These are phyloP conservation scores for Apiotrichum mycotoxinovorans DNA, from an alignment of 1,284 basidiomycete species.

Conservation along the genomic window DNA sequence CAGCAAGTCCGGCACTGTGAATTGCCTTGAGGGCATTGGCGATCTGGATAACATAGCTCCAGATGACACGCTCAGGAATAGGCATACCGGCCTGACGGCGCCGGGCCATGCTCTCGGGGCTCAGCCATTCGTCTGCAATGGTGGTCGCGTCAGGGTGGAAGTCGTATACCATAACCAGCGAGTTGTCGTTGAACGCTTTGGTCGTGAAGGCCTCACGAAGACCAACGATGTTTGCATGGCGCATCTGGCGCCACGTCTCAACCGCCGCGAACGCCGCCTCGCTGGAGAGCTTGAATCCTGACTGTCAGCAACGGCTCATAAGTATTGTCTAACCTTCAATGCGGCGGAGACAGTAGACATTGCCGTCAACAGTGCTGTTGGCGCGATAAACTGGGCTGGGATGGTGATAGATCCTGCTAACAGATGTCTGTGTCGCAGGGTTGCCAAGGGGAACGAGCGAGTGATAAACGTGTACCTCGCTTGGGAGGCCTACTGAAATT, in stretches of 20 bases:
- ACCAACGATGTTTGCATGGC: slow-evolving; percentile 81
- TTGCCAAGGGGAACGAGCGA: slow-evolving; percentile 67
- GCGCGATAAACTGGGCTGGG: slow-evolving; percentile 80
- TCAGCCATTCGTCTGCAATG: slow-evolving; percentile 65
- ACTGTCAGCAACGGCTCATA: slow-evolving; percentile 15
- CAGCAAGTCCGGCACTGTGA: slow-evolving; percentile 76
- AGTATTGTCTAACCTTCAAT: slow-evolving; percentile 67
- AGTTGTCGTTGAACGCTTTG: slow-evolving; percentile 85
- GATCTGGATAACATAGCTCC: slow-evolving; percentile 92
- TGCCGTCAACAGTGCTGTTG: slow-evolving; percentile 71
- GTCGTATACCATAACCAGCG: slow-evolving; percentile 87
- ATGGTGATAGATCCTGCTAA: slow-evolving; percentile 64
- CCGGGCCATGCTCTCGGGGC: slow-evolving; percentile 44
- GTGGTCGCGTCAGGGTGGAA: slow-evolving; percentile 85
- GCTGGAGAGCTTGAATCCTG: slow-evolving; percentile 78
- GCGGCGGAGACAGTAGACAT: slow-evolving; percentile 71
- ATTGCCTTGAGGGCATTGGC: slow-evolving; percentile 79
- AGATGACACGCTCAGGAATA: slow-evolving; percentile 78
- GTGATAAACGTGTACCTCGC: slow-evolving; percentile 88
- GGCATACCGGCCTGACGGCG: slow-evolving; percentile 38
- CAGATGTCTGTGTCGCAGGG: slow-evolving; percentile 53
- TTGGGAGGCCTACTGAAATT: slow-evolving; percentile 60
- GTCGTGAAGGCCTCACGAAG: slow-evolving; percentile 95
- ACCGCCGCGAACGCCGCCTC: slow-evolving; percentile 78
- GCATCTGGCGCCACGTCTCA: slow-evolving; percentile 81